A percentile compares a stretch with the other conserved stretches of the same genome.
Evolutionary conservation across 2,329 filamentous ascomycete genomes (phyloP).

Genomic region (Colletotrichum sansevieriae): DNA sequence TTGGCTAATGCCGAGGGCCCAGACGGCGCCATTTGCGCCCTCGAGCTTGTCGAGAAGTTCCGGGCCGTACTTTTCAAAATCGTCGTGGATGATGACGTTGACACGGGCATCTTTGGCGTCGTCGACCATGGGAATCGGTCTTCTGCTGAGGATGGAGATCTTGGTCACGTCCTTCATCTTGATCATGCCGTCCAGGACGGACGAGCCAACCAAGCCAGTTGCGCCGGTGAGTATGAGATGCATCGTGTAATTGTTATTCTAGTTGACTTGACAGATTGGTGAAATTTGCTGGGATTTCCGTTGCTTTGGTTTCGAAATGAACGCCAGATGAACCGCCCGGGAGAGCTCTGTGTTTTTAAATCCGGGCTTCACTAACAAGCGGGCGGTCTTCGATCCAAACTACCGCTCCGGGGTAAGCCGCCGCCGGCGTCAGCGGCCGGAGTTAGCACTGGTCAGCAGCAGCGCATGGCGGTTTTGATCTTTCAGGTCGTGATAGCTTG

Average conservation of each 20-base stretch:
- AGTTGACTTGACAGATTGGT: too few relatives aligned
- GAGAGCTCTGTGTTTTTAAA: too few relatives aligned
- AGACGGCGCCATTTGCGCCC: constrained; percentile 77
- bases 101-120: constrained; percentile 68
- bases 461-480: too few relatives aligned
- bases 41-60: constrained; percentile 69
- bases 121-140: constrained; percentile 73
- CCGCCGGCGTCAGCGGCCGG: too few relatives aligned
- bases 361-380: too few relatives aligned
- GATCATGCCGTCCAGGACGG: constrained; percentile 73
- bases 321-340: too few relatives aligned
- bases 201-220: constrained; percentile 74
- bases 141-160: constrained; percentile 76
- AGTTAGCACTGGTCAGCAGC: too few relatives aligned
- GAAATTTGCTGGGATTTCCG: too few relatives aligned
- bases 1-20: constrained; percentile 78
- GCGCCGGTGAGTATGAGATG: constrained; percentile 78
- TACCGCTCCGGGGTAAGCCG: neutral
- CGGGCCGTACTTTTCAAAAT: constrained; percentile 73
- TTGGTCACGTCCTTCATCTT: constrained; percentile 68
- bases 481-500: too few relatives aligned
- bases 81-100: constrained; percentile 75
- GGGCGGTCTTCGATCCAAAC: neutral
- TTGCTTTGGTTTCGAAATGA: too few relatives aligned
- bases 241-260: constrained; percentile 53